Conservation (phyloP, 1,284 basidiomycete genomes). For the Xerocomus amazonicus region DNA sequence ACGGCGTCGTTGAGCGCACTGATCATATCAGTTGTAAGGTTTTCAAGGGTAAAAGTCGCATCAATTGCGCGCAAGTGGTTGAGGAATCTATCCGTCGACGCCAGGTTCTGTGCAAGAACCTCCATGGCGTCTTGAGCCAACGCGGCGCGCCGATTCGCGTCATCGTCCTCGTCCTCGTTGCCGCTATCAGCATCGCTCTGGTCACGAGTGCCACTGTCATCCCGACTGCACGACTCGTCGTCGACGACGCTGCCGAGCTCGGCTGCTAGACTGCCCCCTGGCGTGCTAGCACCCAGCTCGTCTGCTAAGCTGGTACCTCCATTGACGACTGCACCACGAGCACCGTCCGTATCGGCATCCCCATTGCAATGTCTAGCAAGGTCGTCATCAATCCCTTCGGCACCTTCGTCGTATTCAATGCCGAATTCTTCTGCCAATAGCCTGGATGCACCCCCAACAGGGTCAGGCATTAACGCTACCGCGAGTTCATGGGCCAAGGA, state of each 20-base stretch:
- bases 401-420: conserved; percentile 81
- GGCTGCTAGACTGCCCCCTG: conserved; percentile 26
- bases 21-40: conserved; percentile 71
- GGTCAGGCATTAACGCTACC: conserved; percentile 78
- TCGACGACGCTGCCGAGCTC: conserved; percentile 23
- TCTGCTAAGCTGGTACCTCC: conserved; percentile 25
- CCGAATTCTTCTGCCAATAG: conserved; percentile 80
- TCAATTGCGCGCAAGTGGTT: conserved; percentile 67
- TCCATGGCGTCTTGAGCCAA: conserved; percentile 65
- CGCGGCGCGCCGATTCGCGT: conserved; percentile 23
- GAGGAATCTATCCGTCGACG: conserved; percentile 74
- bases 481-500: conserved; percentile 82
- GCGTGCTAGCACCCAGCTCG: conserved; percentile 22
- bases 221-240: conserved; percentile 14
- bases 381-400: conserved; percentile 64
- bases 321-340: conserved; percentile 20
- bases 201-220: conserved; percentile 13
- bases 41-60: conserved; percentile 55
- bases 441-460: conserved; percentile 59
- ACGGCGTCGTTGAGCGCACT: conserved; percentile 69
- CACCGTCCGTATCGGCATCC: conserved; percentile 7
- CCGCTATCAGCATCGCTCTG: conserved; percentile 9
- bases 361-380: conserved; percentile 14
- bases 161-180: conserved; percentile 30
- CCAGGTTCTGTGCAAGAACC: conserved; percentile 65